These are phyloP conservation scores for Aureobasidium subglaciale DNA, from an alignment of 2,329 filamentous ascomycete species.

Conservation along the genomic window DNA sequence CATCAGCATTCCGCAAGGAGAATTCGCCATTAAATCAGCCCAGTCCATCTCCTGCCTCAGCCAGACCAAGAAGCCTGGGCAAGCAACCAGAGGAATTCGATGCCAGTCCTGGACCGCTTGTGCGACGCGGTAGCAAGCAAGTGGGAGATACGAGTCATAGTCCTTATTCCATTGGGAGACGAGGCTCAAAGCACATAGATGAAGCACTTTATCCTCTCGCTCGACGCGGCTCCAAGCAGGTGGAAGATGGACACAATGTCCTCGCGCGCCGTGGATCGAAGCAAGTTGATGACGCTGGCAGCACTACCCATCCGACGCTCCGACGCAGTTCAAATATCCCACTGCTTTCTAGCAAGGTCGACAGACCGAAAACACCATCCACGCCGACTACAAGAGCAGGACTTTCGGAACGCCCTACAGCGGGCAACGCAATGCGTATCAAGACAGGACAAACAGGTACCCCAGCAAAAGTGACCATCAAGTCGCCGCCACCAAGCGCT, in stretches of 20 bases:
- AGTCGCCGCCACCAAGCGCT: slow-evolving; percentile 6
- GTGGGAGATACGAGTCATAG: neutral
- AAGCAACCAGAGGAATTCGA: slow-evolving; percentile 28
- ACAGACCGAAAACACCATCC: slow-evolving; percentile 22
- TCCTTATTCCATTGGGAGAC: neutral
- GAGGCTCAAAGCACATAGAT: slow-evolving; percentile 3
- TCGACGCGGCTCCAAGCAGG: slow-evolving; percentile 9
- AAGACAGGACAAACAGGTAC: slow-evolving; percentile 41
- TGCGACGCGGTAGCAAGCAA: slow-evolving; percentile 4
- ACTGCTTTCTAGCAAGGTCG: slow-evolving; percentile 18
- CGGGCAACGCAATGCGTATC: slow-evolving; percentile 52
- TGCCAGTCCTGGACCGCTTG: slow-evolving; percentile 1
- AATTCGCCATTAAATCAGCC: slow-evolving; percentile 32
- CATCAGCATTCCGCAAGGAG: slow-evolving; percentile 36
- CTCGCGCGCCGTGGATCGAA: slow-evolving; percentile 9
- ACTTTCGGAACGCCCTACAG: slow-evolving; percentile 42
- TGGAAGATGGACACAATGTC: slow-evolving; percentile 11
- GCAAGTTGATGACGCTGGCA: slow-evolving; percentile 23
- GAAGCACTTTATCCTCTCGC: slow-evolving; percentile 4
- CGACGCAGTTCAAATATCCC: slow-evolving; percentile 15
- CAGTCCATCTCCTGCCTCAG: slow-evolving; percentile 18
- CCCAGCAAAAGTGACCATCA: slow-evolving; percentile 11
- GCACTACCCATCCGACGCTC: slow-evolving; percentile 22
- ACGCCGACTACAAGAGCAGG: slow-evolving; percentile 43
- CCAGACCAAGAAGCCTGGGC: slow-evolving; percentile 25